These are phyloP conservation scores for Aspergillus funiculosus DNA, from an alignment of 495 filamentous ascomycete genomes.

Conservation along the genomic window DNA sequence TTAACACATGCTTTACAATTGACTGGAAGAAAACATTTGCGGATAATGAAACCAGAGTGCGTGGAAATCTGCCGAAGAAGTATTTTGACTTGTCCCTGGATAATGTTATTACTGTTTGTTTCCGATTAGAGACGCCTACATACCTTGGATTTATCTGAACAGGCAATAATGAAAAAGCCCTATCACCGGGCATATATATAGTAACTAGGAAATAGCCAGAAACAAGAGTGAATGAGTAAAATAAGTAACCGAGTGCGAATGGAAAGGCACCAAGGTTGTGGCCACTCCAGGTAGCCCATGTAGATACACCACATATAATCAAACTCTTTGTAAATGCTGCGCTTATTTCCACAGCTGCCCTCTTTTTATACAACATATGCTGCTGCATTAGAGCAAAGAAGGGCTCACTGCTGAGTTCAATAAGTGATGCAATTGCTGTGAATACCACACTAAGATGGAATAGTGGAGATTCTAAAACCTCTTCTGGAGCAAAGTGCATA, in stretches of 20 bases:
- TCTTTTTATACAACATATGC: constrained; percentile 67
- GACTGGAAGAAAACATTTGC: constrained; percentile 80
- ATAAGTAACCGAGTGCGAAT: constrained; percentile 83
- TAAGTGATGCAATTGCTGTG: constrained; percentile 66
- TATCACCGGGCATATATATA: constrained; percentile 31
- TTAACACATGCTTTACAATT: constrained; percentile 82
- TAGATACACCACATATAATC: constrained; percentile 58
- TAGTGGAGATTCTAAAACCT: constrained; percentile 53
- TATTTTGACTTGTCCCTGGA: constrained; percentile 39
- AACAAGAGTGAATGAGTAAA: constrained; percentile 63
- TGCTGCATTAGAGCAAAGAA: constrained; percentile 79
- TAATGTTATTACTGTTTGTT: constrained; percentile 2
- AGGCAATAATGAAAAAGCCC: constrained; percentile 55
- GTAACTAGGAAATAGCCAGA: constrained; percentile 58
- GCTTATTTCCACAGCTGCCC: constrained; percentile 71
- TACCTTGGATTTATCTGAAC: constrained; percentile 43
- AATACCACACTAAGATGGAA: constrained; percentile 58
- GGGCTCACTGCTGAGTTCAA: constrained; percentile 80
- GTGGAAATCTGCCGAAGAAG: constrained; percentile 58
- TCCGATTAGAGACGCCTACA: background rate
- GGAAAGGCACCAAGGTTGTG: constrained; percentile 67
- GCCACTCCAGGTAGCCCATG: constrained; percentile 47
- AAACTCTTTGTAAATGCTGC: constrained; percentile 74
- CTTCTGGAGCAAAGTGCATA: constrained; percentile 47
- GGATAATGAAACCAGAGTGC: constrained; percentile 60